Percentiles rank a stretch among this genome's conserved stretches.
Conservation (phyloP, 805 yeast genomes). For the Kregervanrija pseudodelftensis region DNA sequence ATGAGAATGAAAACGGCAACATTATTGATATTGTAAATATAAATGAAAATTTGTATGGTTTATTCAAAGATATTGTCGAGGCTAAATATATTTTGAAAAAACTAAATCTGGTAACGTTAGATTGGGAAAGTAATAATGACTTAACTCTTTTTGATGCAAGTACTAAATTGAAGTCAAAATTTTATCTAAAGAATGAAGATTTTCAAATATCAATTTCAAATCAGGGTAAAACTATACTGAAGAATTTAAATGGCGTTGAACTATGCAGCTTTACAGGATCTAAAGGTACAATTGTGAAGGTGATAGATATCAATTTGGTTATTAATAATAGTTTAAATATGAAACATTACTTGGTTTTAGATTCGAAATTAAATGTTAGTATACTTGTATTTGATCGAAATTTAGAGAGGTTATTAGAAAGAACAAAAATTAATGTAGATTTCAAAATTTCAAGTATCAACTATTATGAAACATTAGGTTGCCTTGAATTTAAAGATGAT, state of each 20-base stretch:
- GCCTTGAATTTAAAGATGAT: too few relatives aligned
- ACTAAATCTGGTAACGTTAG: not conserved
- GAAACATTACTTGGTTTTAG: conserved; percentile 9
- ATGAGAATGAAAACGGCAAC: conserved; percentile 2
- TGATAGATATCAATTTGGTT: conserved; percentile 8
- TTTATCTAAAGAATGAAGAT: conserved; percentile 1
- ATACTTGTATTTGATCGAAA: conserved; percentile 3
- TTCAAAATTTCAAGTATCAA: too few relatives aligned
- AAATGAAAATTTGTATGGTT: conserved; percentile 1
- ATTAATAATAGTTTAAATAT: conserved; percentile 2
- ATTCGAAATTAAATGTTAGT: conserved; percentile 4
- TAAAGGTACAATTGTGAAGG: not conserved
- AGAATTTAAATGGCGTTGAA: not conserved
- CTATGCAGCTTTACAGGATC: conserved; percentile 6
- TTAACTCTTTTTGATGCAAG: not conserved
- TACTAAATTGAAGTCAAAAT: not conserved
- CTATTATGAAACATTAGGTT: too few relatives aligned
- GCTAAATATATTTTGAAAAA: not conserved
- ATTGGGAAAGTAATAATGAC: not conserved
- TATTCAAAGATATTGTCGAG: not conserved
- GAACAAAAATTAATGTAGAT: too few relatives aligned
- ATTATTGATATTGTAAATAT: conserved; percentile 6
- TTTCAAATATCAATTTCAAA: conserved; percentile 1
- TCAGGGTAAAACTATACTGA: not conserved
- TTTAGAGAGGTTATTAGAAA: not conserved